Base-by-base conservation (phyloP, 2,329 filamentous ascomycete species). In the Colletotrichum camelliae region DNA sequence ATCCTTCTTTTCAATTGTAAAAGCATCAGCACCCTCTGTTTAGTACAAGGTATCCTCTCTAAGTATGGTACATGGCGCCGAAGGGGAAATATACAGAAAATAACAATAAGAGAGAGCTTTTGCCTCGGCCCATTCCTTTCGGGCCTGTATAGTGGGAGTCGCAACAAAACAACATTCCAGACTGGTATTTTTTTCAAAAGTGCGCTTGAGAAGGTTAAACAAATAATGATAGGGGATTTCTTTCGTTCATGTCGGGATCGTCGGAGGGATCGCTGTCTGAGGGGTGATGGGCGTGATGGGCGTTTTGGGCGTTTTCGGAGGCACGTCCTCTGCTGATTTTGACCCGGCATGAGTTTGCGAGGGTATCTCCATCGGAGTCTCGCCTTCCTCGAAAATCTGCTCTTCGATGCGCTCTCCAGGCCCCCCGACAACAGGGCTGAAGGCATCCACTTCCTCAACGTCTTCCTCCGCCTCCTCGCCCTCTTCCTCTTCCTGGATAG, bases 401-500 rank as follows among this genome's bases (percentile, higher is more conserved):
- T 89, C 87, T 69, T 88, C 86, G 21, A 87, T 83, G 61, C 80
- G 84, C 77, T 89, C 87, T 1, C 87, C 87, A 0, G 87, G 86
- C 0, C 85, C 81, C 4, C 82, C 81, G 58, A 87, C 81, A 21
- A 91, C 85, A 0, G 91, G 90, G 31, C 85, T 88, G 78, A 93
- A 93, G 4, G 86, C 85, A 9, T 93, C 91, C 8, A 91, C 90
- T 79, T 92, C 91, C 76, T 92, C 91, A 18, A 90, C 79, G 4
- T 90, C 88, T 35, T 89, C 86, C 27, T 87, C 86, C n/a, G 82
- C 81, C 16, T 86, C 85, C 31, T 85, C 83, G 24, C 83, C 82
- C 16, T 90, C 89, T 77, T 93, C 91, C 39, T 93, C 91, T 78
- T 93, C 92, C 77, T 92, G 89, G 39, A 94, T 93, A n/a, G 93